Percentiles rank a stretch among this genome's conserved stretches.
Evolutionary conservation across 2,329 filamentous ascomycete genomes (phyloP).

Genomic region (Thermoascus crustaceus): DNA sequence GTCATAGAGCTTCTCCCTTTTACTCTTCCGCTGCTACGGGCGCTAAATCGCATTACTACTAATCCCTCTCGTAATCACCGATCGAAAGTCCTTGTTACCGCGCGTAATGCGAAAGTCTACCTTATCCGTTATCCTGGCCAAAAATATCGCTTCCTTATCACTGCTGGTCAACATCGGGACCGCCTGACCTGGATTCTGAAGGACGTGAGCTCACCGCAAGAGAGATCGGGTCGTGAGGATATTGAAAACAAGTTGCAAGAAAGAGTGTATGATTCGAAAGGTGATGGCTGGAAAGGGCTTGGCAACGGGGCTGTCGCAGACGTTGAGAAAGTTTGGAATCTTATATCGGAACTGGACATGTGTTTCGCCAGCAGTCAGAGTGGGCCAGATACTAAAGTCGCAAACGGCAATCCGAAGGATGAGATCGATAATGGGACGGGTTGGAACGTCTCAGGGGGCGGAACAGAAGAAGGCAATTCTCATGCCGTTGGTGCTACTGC

Average conservation of each 20-base stretch:
- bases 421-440: too few relatives aligned
- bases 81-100: conserved; percentile 24
- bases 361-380: conserved; percentile 15
- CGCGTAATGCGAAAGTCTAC: conserved; percentile 28
- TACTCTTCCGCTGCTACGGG: conserved; percentile 31
- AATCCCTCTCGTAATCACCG: conserved; percentile 15
- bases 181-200: conserved; percentile 29
- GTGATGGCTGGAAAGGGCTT: conserved; percentile 33
- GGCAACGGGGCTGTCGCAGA: conserved; percentile 30
- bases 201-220: conserved; percentile 15
- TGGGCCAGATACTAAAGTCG: neutral
- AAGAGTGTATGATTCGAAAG: conserved; percentile 27
- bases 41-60: conserved; percentile 27
- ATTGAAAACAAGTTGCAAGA: conserved; percentile 19
- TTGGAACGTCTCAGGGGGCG: neutral
- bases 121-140: conserved; percentile 28
- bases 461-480: neutral
- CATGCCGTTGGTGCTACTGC: conserved; percentile 4
- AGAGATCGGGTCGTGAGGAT: conserved; percentile 12
- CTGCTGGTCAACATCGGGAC: conserved; percentile 18
- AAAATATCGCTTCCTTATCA: conserved; percentile 26
- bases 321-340: conserved; percentile 22
- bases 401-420: too few relatives aligned
- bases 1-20: conserved; percentile 24
- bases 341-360: conserved; percentile 25